Evolutionary conservation across 75 land plant genomes (phyloP), one percentile per base, ranked within the genome.

Genomic region (Larix kaempferi): DNA sequence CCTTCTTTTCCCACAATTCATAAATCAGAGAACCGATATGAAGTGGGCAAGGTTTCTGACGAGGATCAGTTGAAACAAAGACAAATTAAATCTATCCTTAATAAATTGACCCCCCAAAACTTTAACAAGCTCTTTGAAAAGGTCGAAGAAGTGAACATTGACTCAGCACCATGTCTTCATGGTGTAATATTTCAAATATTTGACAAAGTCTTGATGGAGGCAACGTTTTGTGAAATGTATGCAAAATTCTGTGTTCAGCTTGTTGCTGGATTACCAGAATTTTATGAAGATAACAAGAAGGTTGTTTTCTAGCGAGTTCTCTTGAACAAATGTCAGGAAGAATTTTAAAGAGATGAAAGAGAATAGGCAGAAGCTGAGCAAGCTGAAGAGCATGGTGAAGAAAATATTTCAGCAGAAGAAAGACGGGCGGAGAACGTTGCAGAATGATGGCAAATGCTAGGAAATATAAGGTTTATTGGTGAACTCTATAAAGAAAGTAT

Each of bases 171-270:
- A 2, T 93, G 98, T 15, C 94, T 98, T 8, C 87, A 79, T 61
- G 98, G 98, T 39, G 93, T 97, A 64, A 97, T 97, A 39, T 94
- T 98, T 21, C 99, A 97, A 79, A 97, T 97, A 49, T 97, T 97
- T 88, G 98, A 97, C 79, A 97, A 97, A 81, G 99, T 98, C 76
- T 52, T 97, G 23, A 92, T 82, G 88, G 99, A 97, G 78, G 98
- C 99, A 21, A 97, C 99, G 12, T 97, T 97, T 82, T 97, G 99
- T 86, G 99, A 97, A 80, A 97, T 94, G 99, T 97, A 97, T 84
- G 99, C 99, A 3, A 77, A 92, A 39, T 94, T 97, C 73, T 97
- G 99, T 78, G 84, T 37, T 62, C 86, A 88, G 67, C 89, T 97
- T 73, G 85, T 98, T 57, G 80, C 60, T 21, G 95, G 77, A 5